A percentile compares a stretch with the other conserved stretches of the same genome.
Evolutionary conservation across 345 rosid genomes (phyloP).

Genomic region (Punica granatum): DNA sequence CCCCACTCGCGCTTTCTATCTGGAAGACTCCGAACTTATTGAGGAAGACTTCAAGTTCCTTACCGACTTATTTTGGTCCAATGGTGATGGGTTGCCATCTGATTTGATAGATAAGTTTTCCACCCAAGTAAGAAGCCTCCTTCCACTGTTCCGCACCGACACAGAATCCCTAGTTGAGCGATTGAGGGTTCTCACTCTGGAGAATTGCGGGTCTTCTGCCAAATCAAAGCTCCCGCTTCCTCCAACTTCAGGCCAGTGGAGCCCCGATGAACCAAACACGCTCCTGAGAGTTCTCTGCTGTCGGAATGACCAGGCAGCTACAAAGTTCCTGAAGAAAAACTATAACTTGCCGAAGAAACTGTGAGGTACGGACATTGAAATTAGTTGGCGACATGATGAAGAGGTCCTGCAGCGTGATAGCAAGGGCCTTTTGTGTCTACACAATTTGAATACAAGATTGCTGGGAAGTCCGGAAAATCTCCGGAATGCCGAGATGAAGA

Average conservation of each 20-base stretch:
- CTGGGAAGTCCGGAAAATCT: background rate
- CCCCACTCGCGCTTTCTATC: slow-evolving; percentile 64
- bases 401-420: background rate
- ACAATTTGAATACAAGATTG: background rate
- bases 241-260: slow-evolving; percentile 84
- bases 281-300: slow-evolving; percentile 74
- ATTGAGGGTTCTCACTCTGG: slow-evolving; percentile 35
- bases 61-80: slow-evolving; percentile 81
- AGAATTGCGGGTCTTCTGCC: slow-evolving; percentile 54
- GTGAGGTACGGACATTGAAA: background rate
- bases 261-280: slow-evolving; percentile 78
- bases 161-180: slow-evolving; percentile 57
- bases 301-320: slow-evolving; percentile 67
- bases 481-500: background rate
- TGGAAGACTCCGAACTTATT: slow-evolving; percentile 52
- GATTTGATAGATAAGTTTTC: slow-evolving; percentile 76
- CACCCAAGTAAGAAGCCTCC: slow-evolving; percentile 45
- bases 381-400: background rate
- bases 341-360: slow-evolving; percentile 85
- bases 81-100: slow-evolving; percentile 85
- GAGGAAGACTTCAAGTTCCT: slow-evolving; percentile 81
- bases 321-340: slow-evolving; percentile 81
- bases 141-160: slow-evolving; percentile 58
- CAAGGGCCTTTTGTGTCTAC: background rate
- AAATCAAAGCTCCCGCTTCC: slow-evolving; percentile 80